Evolutionary conservation across 2,329 filamentous ascomycete genomes (phyloP).

Genomic region (Mycosphaerella sp.): DNA sequence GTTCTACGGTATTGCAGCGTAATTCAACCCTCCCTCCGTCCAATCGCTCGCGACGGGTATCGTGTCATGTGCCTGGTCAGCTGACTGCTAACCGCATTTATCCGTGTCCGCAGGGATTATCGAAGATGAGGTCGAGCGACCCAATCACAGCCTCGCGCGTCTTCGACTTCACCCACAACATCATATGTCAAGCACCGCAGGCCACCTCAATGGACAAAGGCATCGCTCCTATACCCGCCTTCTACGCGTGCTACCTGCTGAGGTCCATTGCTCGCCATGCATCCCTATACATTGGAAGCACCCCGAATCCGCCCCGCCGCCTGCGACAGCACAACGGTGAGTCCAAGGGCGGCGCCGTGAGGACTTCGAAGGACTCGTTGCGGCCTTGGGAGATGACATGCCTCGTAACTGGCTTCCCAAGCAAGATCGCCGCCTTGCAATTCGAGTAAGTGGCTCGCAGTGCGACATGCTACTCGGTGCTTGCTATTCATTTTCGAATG

Average conservation of each 20-base stretch:
- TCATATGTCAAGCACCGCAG: background rate
- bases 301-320: slow-evolving; percentile 77
- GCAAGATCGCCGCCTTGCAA: slow-evolving; percentile 78
- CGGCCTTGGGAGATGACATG: slow-evolving; percentile 89
- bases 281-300: slow-evolving; percentile 83
- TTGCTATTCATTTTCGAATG: background rate
- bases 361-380: slow-evolving; percentile 61
- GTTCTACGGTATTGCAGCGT: no score
- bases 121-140: no score
- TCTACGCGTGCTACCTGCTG: slow-evolving; percentile 90
- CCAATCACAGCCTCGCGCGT: background rate
- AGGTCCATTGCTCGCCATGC: slow-evolving; percentile 69
- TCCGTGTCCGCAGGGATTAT: no score
- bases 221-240: slow-evolving; percentile 62
- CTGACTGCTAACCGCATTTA: no score
- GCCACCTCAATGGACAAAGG: slow-evolving; percentile 30
- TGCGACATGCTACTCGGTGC: background rate
- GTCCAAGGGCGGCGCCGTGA: slow-evolving; percentile 70
- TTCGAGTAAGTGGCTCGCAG: slow-evolving; percentile 64
- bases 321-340: slow-evolving; percentile 88
- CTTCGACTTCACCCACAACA: background rate
- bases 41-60: no score
- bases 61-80: no score
- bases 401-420: slow-evolving; percentile 82
- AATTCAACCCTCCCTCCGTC: no score